A percentile compares a stretch with the other conserved stretches of the same genome.
Evolutionary conservation across 2,329 filamentous ascomycete genomes (phyloP).

Genomic region (Clonostachys byssicola): DNA sequence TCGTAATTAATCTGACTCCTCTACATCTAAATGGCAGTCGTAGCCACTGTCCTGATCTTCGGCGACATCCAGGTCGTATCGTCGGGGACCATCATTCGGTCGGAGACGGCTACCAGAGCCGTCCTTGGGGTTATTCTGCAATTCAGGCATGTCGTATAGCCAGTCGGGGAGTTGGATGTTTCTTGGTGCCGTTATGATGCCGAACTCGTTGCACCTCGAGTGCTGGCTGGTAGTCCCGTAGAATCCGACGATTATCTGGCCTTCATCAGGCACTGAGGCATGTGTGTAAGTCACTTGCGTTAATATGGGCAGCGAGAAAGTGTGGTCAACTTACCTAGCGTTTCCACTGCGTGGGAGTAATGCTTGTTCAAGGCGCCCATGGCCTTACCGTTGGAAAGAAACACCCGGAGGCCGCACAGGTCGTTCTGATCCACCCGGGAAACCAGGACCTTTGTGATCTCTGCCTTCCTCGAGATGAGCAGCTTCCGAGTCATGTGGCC

Average conservation of each 20-base stretch:
- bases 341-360: no score
- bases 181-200: conserved; percentile 38
- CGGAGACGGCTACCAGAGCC: no score
- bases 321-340: no score
- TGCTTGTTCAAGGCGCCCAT: conserved; percentile 11
- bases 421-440: no score
- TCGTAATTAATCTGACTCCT: no score
- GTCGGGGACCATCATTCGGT: no score
- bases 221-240: conserved; percentile 27
- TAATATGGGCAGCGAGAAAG: no score
- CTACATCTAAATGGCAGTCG: no score
- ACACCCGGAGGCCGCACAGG: conserved; percentile 13
- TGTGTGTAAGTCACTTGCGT: no score
- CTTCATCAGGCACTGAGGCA: conserved; percentile 16
- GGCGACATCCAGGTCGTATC: no score
- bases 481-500: conserved; percentile 20
- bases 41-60: no score
- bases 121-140: conserved; percentile 21
- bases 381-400: conserved; percentile 10
- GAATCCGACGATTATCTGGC: conserved; percentile 39
- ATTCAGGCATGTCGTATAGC: conserved; percentile 33
- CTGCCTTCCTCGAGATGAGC: conserved; percentile 11
- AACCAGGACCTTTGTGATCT: conserved; percentile 16
- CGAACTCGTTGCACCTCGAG: conserved; percentile 31
- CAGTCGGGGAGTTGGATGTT: conserved; percentile 28